Evolutionary conservation across 2,329 filamentous ascomycete genomes (phyloP), one percentile per base, ranked within the genome.

Genomic region (Fusarium euwallaceae): DNA sequence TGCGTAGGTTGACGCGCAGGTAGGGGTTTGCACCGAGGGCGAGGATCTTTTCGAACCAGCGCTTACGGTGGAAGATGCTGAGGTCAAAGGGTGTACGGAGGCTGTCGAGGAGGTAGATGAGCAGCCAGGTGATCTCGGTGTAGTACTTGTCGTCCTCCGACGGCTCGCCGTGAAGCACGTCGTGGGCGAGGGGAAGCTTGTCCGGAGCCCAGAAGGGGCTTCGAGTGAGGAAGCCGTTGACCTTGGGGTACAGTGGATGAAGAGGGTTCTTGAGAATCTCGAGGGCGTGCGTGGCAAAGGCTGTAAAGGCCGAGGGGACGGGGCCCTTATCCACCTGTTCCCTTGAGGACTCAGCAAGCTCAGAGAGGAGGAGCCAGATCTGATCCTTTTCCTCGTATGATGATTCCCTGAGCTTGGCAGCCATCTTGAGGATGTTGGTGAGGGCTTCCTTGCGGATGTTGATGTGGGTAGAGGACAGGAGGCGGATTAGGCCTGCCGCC

Each of bases 191-290:
- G 9, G 97, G 89, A 27, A 97, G 90, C 79, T 91, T 92, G 69
- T 94, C 90, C 20, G 92, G 80, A 14, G 92, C 88, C 96, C 96
- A 98, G 27, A 87, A 83, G 1, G 96, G 95, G 0, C 91, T 90
- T 61, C 91, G 91, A 24, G 94, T 94, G 39, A 98, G 89, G 81
- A 95, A 98, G 7, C 88, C 87, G 84, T 97, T 98, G 83, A 97
- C 86, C 81, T 98, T 98, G 67, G 91, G 90, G 81, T 98, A 98
- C 41, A 98, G 89, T 70, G 90, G 90, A 80, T 97, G 94, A 17
- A 95, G 87, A 0, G 96, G 96, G 71, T 94, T 92, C 24, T 88
- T 89, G 55, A 97, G 84, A 17, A 97, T 90, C 2, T 88, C 85
- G 9, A 97, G 86, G 1, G 92, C 91, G 73, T 91, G 90, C 56